phyloP scores from a whole-genome alignment of 106 monocot species.

The Hemerocallis citrina region DNA sequence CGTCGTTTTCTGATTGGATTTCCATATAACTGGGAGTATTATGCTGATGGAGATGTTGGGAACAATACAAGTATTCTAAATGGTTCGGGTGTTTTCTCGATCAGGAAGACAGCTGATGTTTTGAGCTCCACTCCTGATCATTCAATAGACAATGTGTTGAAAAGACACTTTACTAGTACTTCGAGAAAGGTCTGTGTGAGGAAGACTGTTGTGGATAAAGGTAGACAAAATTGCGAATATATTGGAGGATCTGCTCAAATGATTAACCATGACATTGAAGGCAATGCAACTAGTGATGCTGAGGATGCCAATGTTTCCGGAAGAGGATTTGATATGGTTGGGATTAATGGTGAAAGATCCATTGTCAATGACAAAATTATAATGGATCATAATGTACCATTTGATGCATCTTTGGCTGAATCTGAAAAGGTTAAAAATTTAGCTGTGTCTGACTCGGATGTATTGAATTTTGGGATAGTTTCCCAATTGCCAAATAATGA shows the following conservation, averaged over 20 bases:
- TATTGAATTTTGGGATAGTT: not conserved
- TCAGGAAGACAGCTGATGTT: not conserved
- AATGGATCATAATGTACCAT: no score
- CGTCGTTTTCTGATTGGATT: constrained; percentile 1
- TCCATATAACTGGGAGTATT: not conserved
- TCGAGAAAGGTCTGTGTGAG: not conserved
- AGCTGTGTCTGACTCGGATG: no score
- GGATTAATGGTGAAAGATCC: not conserved
- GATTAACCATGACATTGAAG: not conserved
- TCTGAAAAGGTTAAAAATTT: no score
- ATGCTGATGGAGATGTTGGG: not conserved
- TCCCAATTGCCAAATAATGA: not conserved
- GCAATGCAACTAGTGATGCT: no score
- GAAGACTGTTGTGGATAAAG: not conserved
- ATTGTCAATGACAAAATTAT: not conserved
- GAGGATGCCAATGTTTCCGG: no score
- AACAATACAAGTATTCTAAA: not conserved
- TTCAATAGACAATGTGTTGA: not conserved
- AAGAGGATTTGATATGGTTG: not conserved
- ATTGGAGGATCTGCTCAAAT: not conserved
- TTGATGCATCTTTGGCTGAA: no score
- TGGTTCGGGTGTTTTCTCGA: not conserved
- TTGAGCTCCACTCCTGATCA: not conserved
- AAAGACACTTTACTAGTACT: not conserved
- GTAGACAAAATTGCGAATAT: not conserved